Evolutionary conservation across 2,329 filamentous ascomycete genomes (phyloP).

Genomic region (Fusarium poae): DNA sequence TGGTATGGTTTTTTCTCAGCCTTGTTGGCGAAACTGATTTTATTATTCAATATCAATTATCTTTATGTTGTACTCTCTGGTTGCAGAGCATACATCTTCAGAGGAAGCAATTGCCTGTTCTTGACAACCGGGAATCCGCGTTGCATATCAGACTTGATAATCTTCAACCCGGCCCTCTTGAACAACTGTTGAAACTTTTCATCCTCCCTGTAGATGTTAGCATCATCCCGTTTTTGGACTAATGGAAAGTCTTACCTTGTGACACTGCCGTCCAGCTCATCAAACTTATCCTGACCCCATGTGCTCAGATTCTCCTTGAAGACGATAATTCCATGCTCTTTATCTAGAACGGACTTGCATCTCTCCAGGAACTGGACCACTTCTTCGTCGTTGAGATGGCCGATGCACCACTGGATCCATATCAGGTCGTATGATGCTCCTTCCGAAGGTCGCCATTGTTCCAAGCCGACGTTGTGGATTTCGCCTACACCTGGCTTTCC

Average conservation of each 20-base stretch:
- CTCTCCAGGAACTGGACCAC: conserved; percentile 74
- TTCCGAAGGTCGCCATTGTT: conserved; percentile 71
- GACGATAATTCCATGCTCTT: conserved; percentile 51
- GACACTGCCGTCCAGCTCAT: conserved; percentile 80
- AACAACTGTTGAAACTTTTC: conserved; percentile 79
- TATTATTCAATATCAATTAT: not conserved
- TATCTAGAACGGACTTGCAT: conserved; percentile 62
- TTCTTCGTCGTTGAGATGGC: conserved; percentile 82
- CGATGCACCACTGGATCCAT: conserved; percentile 92
- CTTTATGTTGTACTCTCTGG: conserved; percentile 51
- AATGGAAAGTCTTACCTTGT: conserved; percentile 65
- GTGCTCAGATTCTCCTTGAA: conserved; percentile 77
- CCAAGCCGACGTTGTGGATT: conserved; percentile 79
- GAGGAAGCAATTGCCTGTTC: conserved; percentile 68
- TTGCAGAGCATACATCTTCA: conserved; percentile 82
- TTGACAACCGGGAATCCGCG: conserved; percentile 74
- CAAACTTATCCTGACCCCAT: conserved; percentile 75
- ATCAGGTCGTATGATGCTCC: conserved; percentile 78
- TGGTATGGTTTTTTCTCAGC: not conserved
- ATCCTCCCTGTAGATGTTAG: conserved; percentile 62
- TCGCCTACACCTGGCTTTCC: conserved; percentile 69
- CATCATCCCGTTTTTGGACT: accelerated
- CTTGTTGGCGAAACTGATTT: not conserved
- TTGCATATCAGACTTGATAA: conserved; percentile 80
- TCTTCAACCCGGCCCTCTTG: conserved; percentile 72